Evolutionary conservation across 257 asterid genomes (phyloP).

Genomic region (Fraxinus cuspidata): DNA sequence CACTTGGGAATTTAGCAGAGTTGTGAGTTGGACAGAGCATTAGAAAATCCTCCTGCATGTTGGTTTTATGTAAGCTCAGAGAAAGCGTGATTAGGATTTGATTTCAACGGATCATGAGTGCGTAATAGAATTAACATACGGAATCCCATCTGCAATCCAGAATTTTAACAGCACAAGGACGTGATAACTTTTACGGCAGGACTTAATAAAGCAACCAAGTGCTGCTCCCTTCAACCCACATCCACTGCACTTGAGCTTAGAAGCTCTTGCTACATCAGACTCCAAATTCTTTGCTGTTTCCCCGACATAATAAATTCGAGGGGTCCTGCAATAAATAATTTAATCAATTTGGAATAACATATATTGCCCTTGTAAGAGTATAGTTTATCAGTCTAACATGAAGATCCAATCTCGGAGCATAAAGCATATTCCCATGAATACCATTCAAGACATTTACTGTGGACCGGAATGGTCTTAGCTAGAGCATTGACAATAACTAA

Average conservation of each 20-base stretch:
- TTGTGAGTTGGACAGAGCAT: constrained; percentile 85
- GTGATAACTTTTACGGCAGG: constrained; percentile 84
- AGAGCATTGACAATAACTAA: constrained; percentile 20
- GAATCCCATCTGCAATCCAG: constrained; percentile 82
- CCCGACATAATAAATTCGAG: constrained; percentile 69
- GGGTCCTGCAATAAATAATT: constrained; percentile 59
- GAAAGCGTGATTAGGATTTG: constrained; percentile 1
- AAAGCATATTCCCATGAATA: constrained; percentile 24
- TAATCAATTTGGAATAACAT: background rate
- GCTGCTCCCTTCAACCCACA: constrained; percentile 96
- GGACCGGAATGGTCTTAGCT: constrained; percentile 63
- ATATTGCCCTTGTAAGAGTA: background rate
- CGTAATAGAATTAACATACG: constrained; percentile 43
- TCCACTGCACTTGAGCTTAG: constrained; percentile 82
- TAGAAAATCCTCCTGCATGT: constrained; percentile 60
- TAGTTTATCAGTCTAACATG: background rate
- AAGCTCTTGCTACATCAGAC: constrained; percentile 77
- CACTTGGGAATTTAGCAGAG: constrained; percentile 66
- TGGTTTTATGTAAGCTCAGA: background rate
- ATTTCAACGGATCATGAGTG: background rate
- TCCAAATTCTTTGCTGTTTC: constrained; percentile 69
- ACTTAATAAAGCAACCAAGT: constrained; percentile 84
- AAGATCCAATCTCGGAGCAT: background rate
- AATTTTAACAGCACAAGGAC: constrained; percentile 76
- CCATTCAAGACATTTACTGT: constrained; percentile 84